These are phyloP conservation scores for Xylariaceae sp. DNA, from an alignment of 2,329 filamentous ascomycete genomes.

Conservation along the genomic window DNA sequence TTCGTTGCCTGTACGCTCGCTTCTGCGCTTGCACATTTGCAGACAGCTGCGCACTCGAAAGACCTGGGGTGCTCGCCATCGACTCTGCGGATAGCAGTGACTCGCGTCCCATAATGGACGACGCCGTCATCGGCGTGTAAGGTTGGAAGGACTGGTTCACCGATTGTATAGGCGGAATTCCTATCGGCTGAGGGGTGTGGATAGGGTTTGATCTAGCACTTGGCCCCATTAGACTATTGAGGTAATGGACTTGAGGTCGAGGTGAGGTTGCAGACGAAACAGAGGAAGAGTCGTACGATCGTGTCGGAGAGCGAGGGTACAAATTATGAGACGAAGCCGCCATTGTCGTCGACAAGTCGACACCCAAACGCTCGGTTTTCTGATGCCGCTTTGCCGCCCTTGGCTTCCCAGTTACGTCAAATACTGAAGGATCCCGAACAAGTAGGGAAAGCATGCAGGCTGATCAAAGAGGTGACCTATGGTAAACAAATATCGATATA, in stretches of 20 bases:
- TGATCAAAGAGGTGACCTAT: conserved; percentile 20
- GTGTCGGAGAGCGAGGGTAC: conserved; percentile 57
- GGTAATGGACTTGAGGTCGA: conserved; percentile 49
- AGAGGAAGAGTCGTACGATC: conserved; percentile 62
- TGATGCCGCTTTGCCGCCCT: conserved; percentile 35
- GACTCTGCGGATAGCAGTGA: conserved; percentile 58
- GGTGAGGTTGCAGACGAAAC: conserved; percentile 61
- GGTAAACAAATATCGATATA: conserved; percentile 21
- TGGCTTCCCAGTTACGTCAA: conserved; percentile 36
- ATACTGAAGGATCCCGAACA: conserved; percentile 35
- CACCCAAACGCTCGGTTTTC: conserved; percentile 31
- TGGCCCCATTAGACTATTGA: conserved; percentile 49
- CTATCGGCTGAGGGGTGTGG: conserved; percentile 49
- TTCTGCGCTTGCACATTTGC: conserved; percentile 71
- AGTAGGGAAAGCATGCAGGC: conserved; percentile 38
- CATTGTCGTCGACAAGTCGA: conserved; percentile 45
- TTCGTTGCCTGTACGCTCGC: conserved; percentile 85
- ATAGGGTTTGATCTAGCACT: conserved; percentile 47
- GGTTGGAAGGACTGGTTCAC: conserved; percentile 47
- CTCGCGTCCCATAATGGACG: conserved; percentile 53
- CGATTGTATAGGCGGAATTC: conserved; percentile 48
- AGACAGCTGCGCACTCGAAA: conserved; percentile 35
- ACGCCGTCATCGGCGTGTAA: conserved; percentile 48
- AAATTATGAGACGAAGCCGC: conserved; percentile 53
- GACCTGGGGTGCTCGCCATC: conserved; percentile 51